Percentiles rank a stretch among this genome's conserved stretches.
Evolutionary conservation across 2,329 filamentous ascomycete species (phyloP).

Genomic region (Talaromyces sp.): DNA sequence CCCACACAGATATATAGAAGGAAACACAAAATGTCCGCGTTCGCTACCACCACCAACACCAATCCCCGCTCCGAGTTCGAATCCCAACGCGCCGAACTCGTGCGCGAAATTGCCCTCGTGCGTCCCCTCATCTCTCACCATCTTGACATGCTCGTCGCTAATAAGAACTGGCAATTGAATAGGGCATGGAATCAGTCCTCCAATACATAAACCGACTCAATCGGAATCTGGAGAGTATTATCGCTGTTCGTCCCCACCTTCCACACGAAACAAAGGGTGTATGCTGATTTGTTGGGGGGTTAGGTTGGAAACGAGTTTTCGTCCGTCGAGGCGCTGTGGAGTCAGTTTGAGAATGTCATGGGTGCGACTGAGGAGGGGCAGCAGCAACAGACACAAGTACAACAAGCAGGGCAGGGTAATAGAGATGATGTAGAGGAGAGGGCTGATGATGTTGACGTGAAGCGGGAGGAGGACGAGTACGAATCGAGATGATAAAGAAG

Average conservation of each 20-base stretch:
- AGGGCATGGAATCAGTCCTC: slow-evolving; percentile 81
- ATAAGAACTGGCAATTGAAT: background rate
- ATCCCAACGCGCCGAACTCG: slow-evolving; percentile 42
- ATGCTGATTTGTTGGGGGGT: background rate
- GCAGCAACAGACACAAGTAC: slow-evolving; percentile 22
- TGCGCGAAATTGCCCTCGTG: slow-evolving; percentile 43
- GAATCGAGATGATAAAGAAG: background rate
- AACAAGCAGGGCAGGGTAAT: slow-evolving; percentile 21
- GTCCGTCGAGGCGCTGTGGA: slow-evolving; percentile 96
- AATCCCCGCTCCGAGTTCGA: slow-evolving; percentile 34
- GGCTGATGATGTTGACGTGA: background rate
- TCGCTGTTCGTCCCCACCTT: slow-evolving; percentile 59
- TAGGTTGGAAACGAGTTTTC: slow-evolving; percentile 93
- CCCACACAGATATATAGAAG: no score
- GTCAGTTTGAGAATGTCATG: slow-evolving; percentile 96
- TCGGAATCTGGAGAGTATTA: slow-evolving; percentile 83
- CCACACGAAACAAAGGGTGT: background rate
- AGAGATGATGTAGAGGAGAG: slow-evolving; percentile 13
- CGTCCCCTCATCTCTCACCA: background rate
- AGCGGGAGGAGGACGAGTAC: slow-evolving; percentile 18
- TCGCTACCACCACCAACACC: slow-evolving; percentile 18
- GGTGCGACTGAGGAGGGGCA: slow-evolving; percentile 51
- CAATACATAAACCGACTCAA: slow-evolving; percentile 96
- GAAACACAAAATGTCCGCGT: slow-evolving; percentile 12
- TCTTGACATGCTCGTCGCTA: background rate